Evolutionary conservation across 2,329 filamentous ascomycete genomes (phyloP).

Genomic region (Fusarium sp.): DNA sequence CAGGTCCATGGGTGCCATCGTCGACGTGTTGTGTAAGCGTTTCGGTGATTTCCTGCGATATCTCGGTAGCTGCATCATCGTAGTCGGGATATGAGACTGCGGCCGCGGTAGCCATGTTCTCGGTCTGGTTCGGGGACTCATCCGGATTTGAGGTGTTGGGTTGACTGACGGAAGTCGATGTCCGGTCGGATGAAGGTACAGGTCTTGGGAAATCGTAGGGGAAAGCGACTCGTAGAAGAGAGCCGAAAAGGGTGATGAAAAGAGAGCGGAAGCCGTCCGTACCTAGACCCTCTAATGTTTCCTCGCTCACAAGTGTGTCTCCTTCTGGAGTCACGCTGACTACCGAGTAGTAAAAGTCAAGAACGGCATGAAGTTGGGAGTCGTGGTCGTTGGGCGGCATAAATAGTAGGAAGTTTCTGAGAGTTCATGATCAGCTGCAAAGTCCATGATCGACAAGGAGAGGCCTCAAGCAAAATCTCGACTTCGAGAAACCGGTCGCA

Average conservation of each 20-base stretch:
- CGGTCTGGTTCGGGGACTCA: constrained; percentile 16
- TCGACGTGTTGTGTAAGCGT: constrained; percentile 40
- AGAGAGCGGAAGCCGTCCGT: constrained; percentile 69
- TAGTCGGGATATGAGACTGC: constrained; percentile 32
- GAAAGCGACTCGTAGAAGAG: constrained; percentile 74
- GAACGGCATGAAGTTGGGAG: constrained; percentile 79
- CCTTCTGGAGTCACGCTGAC: constrained; percentile 92
- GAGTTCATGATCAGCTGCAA: constrained; percentile 37
- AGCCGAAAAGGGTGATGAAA: constrained; percentile 78
- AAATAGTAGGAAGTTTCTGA: constrained; percentile 91
- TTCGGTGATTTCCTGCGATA: constrained; percentile 36
- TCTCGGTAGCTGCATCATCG: constrained; percentile 39
- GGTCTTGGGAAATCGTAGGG: constrained; percentile 50
- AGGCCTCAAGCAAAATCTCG: background rate
- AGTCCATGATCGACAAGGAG: constrained; percentile 2
- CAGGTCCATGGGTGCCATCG: constrained; percentile 49
- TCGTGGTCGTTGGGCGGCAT: constrained; percentile 72
- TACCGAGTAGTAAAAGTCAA: constrained; percentile 91
- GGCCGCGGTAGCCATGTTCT: constrained; percentile 33
- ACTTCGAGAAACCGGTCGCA: background rate
- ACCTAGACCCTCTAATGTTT: constrained; percentile 94
- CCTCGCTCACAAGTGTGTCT: constrained; percentile 91
- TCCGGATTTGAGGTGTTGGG: constrained; percentile 15
- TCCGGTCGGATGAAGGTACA: constrained; percentile 39
- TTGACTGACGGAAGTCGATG: constrained; percentile 26